Evolutionary conservation across 106 monocot genomes (phyloP), one percentile per base, ranked within the genome.

Genomic region (Acanthochlamys bracteata): DNA sequence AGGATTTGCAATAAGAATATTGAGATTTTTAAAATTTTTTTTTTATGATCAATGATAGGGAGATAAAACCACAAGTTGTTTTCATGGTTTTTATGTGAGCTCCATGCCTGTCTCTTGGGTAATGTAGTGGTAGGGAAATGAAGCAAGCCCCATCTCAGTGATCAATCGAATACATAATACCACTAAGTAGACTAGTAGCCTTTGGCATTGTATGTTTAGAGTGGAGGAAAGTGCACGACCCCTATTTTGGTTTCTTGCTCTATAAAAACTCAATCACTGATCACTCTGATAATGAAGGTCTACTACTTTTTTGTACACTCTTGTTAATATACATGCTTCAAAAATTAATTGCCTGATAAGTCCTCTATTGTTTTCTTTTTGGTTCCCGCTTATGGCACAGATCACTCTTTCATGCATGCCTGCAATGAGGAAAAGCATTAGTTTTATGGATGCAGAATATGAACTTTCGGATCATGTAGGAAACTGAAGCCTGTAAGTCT

Each of bases 181-280:
- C 69, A 68, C 69, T 67, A 51, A 59, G 42, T 66, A 42, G 19
- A 54, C 45, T 68, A 66, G 70, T 71, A 61, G 71, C 24, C 6
- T 33, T 74, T 81, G 82, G 71, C 68, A 42, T 72, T 69, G 39
- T 70, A 53, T 61, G 66, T 46, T 66, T 65, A 60, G 56, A 55
- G 42, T 55, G 40, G 25, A 33, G 68, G 61, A 15, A 9, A 27
- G 40, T 64, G 66, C 49, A 47, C 49, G 69, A 77, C 77, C 68
- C 79, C 33, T 67, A 6, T 59, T 40, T 71, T 64, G 76, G 63
- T 69, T 60, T 72, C 46, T 69, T 67, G 68, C 49, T 58, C 47
- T 41, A 65, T 39, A 10, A 83, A 88, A 77, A 71, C 75, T 82
- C 68, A 77, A 71, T 77, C 81, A 20, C 65, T 85, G 80, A 77